A percentile compares a stretch with the other conserved stretches of the same genome.
Conservation (phyloP, 192 early-diverging fungal genomes). For the Coemansia sp. region DNA sequence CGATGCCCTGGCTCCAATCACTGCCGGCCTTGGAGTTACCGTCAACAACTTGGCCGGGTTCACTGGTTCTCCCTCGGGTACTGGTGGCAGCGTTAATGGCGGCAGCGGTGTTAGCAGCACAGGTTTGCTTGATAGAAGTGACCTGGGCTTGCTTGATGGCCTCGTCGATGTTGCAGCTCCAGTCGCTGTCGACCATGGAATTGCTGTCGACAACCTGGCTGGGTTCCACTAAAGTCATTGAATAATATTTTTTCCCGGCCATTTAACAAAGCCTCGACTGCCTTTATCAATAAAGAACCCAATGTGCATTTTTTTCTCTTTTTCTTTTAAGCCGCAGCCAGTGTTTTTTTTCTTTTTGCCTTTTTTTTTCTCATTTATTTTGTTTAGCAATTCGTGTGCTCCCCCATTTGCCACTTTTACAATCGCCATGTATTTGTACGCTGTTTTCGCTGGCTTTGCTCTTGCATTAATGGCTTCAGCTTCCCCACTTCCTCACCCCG, state of each 20-base stretch:
- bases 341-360: no score
- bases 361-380: no score
- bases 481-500: background rate
- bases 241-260: background rate
- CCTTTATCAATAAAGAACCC: no score
- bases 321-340: background rate
- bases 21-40: conserved; percentile 6
- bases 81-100: background rate
- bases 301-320: background rate
- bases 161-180: conserved; percentile 23
- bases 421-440: background rate
- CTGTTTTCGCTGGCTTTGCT: background rate
- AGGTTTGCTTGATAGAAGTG: no score
- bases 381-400: background rate
- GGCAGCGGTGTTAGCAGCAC: background rate
- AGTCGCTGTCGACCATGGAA: conserved; percentile 4
- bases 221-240: background rate
- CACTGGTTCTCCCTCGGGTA: background rate
- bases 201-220: conserved; percentile 1
- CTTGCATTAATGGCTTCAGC: no score
- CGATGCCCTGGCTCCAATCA: conserved; percentile 23
- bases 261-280: no score
- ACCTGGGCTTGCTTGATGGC: conserved; percentile 10
- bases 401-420: no score
- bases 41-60: conserved; percentile 13